These are phyloP conservation scores for Fusarium fujikuroi DNA, from an alignment of 2,329 filamentous ascomycete species.

Conservation along the genomic window DNA sequence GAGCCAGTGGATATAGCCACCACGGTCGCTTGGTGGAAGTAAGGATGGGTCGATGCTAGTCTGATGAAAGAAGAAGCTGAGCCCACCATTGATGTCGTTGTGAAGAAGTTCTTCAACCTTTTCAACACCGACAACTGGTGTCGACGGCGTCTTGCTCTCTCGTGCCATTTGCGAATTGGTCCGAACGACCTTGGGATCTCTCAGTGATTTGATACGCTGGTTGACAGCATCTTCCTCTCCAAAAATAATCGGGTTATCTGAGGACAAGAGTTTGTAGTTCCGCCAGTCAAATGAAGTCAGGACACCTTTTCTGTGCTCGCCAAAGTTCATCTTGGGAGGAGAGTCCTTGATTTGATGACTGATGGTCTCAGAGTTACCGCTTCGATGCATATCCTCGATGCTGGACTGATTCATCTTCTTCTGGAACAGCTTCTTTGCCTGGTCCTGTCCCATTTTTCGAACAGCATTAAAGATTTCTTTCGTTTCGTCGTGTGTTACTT, in stretches of 20 bases:
- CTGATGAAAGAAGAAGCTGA: neutral
- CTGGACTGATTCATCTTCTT: neutral
- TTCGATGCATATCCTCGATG: neutral
- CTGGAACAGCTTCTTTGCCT: neutral
- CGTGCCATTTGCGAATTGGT: neutral
- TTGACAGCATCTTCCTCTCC: neutral
- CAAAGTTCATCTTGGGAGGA: neutral
- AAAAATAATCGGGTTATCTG: neutral
- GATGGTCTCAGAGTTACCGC: neutral
- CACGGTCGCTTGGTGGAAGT: neutral
- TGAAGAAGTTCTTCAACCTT: neutral
- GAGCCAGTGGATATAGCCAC: neutral
- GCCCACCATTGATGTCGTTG: neutral
- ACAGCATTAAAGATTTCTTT: fast-evolving
- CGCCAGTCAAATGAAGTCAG: neutral
- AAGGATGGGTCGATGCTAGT: neutral
- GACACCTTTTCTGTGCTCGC: neutral
- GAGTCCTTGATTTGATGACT: neutral
- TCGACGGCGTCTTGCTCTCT: neutral
- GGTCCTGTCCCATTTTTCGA: fast-evolving
- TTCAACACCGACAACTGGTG: neutral
- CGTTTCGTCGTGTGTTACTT: neutral
- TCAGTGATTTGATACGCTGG: neutral
- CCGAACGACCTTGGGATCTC: neutral
- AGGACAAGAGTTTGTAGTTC: neutral